Percentiles rank a stretch among this genome's conserved stretches.
phyloP scores from a whole-genome alignment of 2,329 filamentous ascomycete species.

The Exophiala spinifera region DNA sequence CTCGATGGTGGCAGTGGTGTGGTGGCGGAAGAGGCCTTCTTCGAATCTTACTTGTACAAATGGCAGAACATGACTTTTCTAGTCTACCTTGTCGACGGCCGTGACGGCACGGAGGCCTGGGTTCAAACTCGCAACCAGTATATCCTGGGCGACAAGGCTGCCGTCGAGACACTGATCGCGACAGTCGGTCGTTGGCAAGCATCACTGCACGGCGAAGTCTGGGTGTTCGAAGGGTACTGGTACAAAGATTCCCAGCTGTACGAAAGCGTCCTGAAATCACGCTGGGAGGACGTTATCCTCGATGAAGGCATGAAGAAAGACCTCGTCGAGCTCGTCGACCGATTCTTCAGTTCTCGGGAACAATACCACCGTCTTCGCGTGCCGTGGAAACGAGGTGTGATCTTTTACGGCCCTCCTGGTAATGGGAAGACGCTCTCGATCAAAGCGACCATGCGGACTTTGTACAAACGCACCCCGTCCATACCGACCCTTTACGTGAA shows the following conservation, averaged over 20 bases:
- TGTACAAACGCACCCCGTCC: constrained; percentile 36
- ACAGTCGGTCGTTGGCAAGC: constrained; percentile 18
- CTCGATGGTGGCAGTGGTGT: constrained; percentile 23
- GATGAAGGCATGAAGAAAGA: constrained; percentile 45
- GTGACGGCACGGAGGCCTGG: constrained; percentile 19
- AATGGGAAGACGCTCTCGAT: constrained; percentile 48
- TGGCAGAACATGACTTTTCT: constrained; percentile 25
- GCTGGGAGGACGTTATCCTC: constrained; percentile 48
- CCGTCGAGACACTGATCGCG: constrained; percentile 17
- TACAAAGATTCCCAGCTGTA: constrained; percentile 38
- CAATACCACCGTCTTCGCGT: constrained; percentile 45
- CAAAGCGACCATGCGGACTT: constrained; percentile 45
- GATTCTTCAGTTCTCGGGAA: constrained; percentile 41
- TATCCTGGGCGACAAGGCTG: constrained; percentile 22
- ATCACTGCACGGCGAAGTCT: constrained; percentile 38
- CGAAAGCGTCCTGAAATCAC: constrained; percentile 40
- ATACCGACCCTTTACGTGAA: constrained; percentile 43
- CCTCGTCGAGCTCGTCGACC: constrained; percentile 38
- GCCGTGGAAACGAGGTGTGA: constrained; percentile 48
- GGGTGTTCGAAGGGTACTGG: constrained; percentile 46
- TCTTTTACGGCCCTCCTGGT: constrained; percentile 41
- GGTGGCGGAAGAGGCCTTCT: constrained; percentile 20
- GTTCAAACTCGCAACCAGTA: constrained; percentile 26
- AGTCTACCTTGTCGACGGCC: constrained; percentile 27
- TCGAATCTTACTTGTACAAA: constrained; percentile 23